A percentile compares a stretch with the other conserved stretches of the same genome.
Conservation (phyloP, 371 early-diverging fungal species). For the Zancudomyces culisetae region DNA sequence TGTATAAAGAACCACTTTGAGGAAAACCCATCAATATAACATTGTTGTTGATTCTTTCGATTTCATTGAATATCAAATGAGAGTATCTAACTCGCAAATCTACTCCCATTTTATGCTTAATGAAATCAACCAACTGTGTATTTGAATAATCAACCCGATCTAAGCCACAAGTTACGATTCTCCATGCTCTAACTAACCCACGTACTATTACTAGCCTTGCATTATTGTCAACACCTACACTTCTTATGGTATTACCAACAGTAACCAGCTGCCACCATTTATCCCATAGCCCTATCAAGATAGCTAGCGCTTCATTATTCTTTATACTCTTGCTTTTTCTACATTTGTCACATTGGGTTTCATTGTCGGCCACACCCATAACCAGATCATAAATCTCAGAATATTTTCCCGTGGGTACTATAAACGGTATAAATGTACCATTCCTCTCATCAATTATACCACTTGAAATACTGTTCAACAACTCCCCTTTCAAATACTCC, state of each 20-base stretch:
- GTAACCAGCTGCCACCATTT: not conserved
- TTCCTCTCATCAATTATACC: not conserved
- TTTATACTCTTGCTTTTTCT: not conserved
- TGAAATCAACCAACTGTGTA: too few species aligned
- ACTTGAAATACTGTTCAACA: too few species aligned
- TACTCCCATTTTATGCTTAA: too few species aligned
- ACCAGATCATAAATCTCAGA: not conserved
- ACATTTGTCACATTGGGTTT: not conserved
- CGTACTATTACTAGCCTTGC: not conserved
- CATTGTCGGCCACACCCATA: not conserved
- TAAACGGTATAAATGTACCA: not conserved
- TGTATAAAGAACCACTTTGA: too few species aligned
- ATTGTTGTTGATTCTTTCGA: too few species aligned
- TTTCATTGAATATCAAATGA: too few species aligned
- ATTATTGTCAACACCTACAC: not conserved
- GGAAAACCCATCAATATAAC: too few species aligned
- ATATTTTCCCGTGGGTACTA: not conserved
- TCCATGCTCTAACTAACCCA: not conserved
- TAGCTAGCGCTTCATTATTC: not conserved
- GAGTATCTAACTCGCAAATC: too few species aligned
- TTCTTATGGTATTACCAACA: not conserved
- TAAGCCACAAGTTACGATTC: not conserved
- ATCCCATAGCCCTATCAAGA: not conserved
- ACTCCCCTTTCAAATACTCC: too few species aligned
- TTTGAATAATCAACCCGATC: not conserved